Base-by-base conservation (phyloP, 2,329 filamentous ascomycete species). In the Thielaviopsis punctulata region DNA sequence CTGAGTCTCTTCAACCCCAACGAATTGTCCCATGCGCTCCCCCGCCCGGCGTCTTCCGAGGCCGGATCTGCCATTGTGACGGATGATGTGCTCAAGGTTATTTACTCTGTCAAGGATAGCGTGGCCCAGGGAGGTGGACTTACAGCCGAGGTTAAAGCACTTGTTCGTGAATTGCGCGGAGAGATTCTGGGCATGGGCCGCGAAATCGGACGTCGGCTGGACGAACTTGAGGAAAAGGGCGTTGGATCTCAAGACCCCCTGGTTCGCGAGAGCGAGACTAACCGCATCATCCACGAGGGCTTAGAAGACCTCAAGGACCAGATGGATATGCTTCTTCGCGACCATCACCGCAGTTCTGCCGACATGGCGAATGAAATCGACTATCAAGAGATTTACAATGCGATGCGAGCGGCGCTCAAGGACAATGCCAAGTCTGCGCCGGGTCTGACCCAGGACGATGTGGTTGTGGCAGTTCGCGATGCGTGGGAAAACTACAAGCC, bases 401-500 rank as follows among this genome's bases (percentile, higher is more conserved):
- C 86, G 18, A 80, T 95, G 61, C 84, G 85, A 58, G 80, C 81
- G 52, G 89, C 88, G 9, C 69, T 82, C 23, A 74, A 76, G 56
- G 82, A 84, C 58, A 72, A 77, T 4, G 49, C 39, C 68, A 65
- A 46, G 69, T 66, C 36, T 68, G 67, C 9, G 67, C 70, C n/a
- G n/a, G 13, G 25, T 13, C 66, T 86, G 46, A 82, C 80, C 59
- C 79, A 84, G 58, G 86, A 95, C 48, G 86, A 93, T 54, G 86
- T 96, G 33, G 76, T 96, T 1, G 76, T 84, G 24, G 88, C 89
- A 2, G 84, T 96, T 13, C 81, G 82, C 59, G 88, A 95, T 59
- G 90, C 89, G 1, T 94, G 88, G 79, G 90, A 95, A 62, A 86
- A 81, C 51, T 94, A 94, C 67, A 94, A 94, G 66, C 90, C 90